A percentile compares a stretch with the other conserved stretches of the same genome.
Evolutionary conservation across 2,329 filamentous ascomycete species (phyloP).

Genomic region (Cordyceps sp.): DNA sequence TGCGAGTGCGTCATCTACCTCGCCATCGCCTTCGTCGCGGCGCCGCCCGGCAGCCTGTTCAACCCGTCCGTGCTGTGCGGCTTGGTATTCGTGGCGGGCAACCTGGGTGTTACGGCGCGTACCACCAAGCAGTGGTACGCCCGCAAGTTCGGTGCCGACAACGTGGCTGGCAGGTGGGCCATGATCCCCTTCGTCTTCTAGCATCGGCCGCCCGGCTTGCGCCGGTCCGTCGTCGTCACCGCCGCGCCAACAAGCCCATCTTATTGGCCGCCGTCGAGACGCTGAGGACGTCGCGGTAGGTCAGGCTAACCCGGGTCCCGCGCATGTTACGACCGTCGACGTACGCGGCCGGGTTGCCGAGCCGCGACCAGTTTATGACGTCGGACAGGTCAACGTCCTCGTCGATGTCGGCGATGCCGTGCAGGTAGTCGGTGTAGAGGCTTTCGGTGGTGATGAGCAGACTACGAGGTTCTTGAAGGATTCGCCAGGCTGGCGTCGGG

Average conservation of each 20-base stretch:
- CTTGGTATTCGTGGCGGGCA: constrained; percentile 56
- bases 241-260: constrained; percentile 34
- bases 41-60: constrained; percentile 45
- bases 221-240: constrained; percentile 9
- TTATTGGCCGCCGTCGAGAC: constrained; percentile 59
- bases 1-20: constrained; percentile 77
- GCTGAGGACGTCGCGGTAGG: constrained; percentile 73
- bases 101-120: constrained; percentile 66
- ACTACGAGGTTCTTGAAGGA: constrained; percentile 75
- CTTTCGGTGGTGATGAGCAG: constrained; percentile 54
- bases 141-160: constrained; percentile 52
- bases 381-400: constrained; percentile 52
- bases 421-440: constrained; percentile 55
- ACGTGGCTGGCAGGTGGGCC: constrained; percentile 47
- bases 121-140: constrained; percentile 69
- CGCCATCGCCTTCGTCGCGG: constrained; percentile 56
- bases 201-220: constrained; percentile 5
- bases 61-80: constrained; percentile 62
- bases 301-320: constrained; percentile 52
- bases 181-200: constrained; percentile 61
- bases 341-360: constrained; percentile 32
- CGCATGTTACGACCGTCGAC: constrained; percentile 38
- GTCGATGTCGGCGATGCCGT: constrained; percentile 53
- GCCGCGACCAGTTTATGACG: constrained; percentile 56
- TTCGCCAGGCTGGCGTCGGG: constrained; percentile 30